These are phyloP conservation scores for Dujonia santamariae DNA, from an alignment of 1,139 yeast species.

Conservation along the genomic window DNA sequence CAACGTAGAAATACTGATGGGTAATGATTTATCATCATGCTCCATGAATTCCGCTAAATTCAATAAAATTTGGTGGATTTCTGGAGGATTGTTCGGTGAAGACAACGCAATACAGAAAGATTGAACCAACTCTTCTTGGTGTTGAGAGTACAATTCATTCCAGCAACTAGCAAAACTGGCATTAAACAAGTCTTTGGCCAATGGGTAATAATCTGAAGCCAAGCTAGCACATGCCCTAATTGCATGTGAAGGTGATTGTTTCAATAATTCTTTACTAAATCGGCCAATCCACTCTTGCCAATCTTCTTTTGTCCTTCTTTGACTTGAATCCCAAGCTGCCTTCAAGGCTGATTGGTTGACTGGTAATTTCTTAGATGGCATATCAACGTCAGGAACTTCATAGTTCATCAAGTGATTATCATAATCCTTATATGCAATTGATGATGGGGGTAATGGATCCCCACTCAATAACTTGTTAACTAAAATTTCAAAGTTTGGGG, in stretches of 20 bases:
- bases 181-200: constrained; percentile 89
- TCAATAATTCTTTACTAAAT: constrained; percentile 78
- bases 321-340: constrained; percentile 90
- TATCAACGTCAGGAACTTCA: constrained; percentile 64
- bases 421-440: constrained; percentile 59
- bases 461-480: constrained; percentile 76
- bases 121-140: constrained; percentile 86
- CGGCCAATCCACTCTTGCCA: constrained; percentile 98
- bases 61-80: constrained; percentile 83
- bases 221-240: constrained; percentile 89
- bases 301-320: constrained; percentile 86
- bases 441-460: constrained; percentile 84
- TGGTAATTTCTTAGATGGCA: constrained; percentile 72
- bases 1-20: constrained; percentile 82
- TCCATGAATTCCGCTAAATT: constrained; percentile 96
- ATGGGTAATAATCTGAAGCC: constrained; percentile 83
- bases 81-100: constrained; percentile 93
- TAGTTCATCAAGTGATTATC: constrained; percentile 49
- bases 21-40: constrained; percentile 92
- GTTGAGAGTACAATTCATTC: constrained; percentile 89
- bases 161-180: constrained; percentile 96
- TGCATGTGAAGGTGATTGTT: constrained; percentile 94
- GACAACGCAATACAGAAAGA: constrained; percentile 84
- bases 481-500: constrained; percentile 75
- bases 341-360: constrained; percentile 75